Base-by-base conservation (phyloP, 2,329 filamentous ascomycete species). In the Penicillium sp. region DNA sequence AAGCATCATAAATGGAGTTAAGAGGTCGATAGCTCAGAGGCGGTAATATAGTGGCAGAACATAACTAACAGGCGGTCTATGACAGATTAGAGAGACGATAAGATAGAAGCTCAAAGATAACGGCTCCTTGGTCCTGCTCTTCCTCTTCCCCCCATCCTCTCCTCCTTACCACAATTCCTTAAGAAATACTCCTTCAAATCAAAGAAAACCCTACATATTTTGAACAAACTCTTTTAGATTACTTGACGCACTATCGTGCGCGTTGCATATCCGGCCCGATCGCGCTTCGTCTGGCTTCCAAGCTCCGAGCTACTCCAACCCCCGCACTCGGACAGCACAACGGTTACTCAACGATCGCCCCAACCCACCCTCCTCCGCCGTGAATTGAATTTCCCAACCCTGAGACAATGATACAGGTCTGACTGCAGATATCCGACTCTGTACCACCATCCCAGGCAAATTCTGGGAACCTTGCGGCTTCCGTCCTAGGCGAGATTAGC, bases 281-380 rank as follows among this genome's bases (percentile, higher is more conserved):
- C 42, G n/a, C 35, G 13, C 36, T 19, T 48, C 43, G 13, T 23
- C 23, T 42, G n/a, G 36, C 29, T 39, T 53, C 31, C 17, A 19
- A 48, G 55, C 49, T 57, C 49, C 55, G 21, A 53, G 25, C 55
- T 57, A 56, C 53, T 52, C 55, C 55, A 53, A 57, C 49, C 55
- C 55, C 55, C 55, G 55, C 55, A 57, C 23, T 52, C 35, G 27
- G 33, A 55, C 45, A 44, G 38, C 31, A 56, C 33, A 51, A 36
- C 35, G 21, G 49, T 48, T 48, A 53, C 55, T 38, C 42, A 43
- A 36, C 23, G 53, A 38, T 44, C 29, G 38, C 35, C 19, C 25
- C 43, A 39, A 25, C 33, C 50, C n/a, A 48, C n/a, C 27, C 29
- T 48, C 5, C 25, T 35, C 44, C 27, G 39, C 42, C 23, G 23